Evolutionary conservation across 495 filamentous ascomycete species (phyloP).

Genomic region (Cetradonia linearis): DNA sequence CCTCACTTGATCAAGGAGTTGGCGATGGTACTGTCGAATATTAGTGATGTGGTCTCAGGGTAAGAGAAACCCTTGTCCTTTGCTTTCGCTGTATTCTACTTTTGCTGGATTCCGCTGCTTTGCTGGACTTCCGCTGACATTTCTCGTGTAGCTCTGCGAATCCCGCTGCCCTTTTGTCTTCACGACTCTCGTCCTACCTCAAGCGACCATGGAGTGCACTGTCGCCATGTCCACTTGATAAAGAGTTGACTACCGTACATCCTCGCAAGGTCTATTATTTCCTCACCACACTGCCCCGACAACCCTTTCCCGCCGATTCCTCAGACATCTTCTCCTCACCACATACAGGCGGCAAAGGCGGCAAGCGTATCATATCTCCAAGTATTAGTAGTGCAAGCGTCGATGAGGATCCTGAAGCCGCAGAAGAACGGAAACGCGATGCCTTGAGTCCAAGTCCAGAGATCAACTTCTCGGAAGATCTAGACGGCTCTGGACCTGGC

Average conservation of each 20-base stretch:
- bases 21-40: constrained; percentile 62
- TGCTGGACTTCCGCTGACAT: constrained; percentile 29
- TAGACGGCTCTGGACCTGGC: constrained; percentile 38
- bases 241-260: constrained; percentile 84
- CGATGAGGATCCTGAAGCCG: constrained; percentile 58
- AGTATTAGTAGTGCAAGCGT: constrained; percentile 66
- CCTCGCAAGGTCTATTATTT: constrained; percentile 95
- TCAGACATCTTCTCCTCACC: constrained; percentile 39
- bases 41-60: constrained; percentile 82
- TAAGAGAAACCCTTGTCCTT: constrained; percentile 36
- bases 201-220: constrained; percentile 77
- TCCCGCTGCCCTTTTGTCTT: constrained; percentile 87
- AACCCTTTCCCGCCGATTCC: constrained; percentile 68
- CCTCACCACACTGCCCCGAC: constrained; percentile 72
- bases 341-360: constrained; percentile 28
- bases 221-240: constrained; percentile 77
- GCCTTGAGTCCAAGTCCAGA: constrained; percentile 83
- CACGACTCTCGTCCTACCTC: constrained; percentile 77
- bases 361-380: constrained; percentile 64
- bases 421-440: constrained; percentile 59
- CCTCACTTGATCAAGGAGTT: constrained; percentile 94
- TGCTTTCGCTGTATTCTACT: no score
- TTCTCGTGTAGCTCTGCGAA: constrained; percentile 71
- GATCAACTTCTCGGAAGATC: constrained; percentile 81
- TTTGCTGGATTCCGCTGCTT: no score